Percentiles rank a stretch among this genome's conserved stretches.
Evolutionary conservation across 441 rosid species (phyloP).

Genomic region (Sinapis alba): DNA sequence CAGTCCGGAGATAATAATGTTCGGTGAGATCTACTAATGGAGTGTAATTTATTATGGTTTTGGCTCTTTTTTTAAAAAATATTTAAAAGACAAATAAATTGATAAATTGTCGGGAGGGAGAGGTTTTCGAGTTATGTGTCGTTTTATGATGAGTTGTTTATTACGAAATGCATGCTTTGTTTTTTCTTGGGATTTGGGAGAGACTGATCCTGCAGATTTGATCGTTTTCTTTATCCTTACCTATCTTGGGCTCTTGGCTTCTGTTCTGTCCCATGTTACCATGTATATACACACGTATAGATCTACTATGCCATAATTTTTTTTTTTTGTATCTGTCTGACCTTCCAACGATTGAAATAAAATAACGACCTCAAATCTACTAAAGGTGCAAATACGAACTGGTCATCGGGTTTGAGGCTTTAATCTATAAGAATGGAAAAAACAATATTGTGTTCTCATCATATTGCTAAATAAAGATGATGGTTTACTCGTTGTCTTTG

Average conservation of each 20-base stretch:
- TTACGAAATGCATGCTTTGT: conserved; percentile 34
- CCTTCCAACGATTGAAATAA: not conserved
- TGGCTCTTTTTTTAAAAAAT: not conserved
- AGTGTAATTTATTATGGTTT: not conserved
- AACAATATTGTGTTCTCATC: not conserved
- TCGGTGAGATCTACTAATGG: not conserved
- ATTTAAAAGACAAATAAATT: conserved; percentile 9
- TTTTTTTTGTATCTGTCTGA: not conserved
- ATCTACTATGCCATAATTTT: not conserved
- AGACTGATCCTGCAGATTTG: conserved; percentile 30
- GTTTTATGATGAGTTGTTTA: conserved; percentile 38
- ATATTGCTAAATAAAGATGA: not conserved
- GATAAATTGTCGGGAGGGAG: conserved; percentile 34
- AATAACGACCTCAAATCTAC: not conserved
- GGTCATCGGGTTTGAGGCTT: not conserved
- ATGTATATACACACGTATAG: not conserved
- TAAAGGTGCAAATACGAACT: not conserved
- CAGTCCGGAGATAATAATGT: too few species aligned
- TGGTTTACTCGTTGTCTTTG: not conserved
- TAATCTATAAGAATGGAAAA: not conserved
- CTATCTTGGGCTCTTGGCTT: not conserved
- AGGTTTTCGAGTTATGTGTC: conserved; percentile 35
- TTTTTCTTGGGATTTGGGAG: conserved; percentile 27
- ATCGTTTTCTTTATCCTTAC: conserved; percentile 17
- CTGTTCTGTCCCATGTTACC: not conserved